Percentiles rank a stretch among this genome's conserved stretches.
Evolutionary conservation across 139 green algal genomes (phyloP).

Genomic region (Volvox reticuliferus): DNA sequence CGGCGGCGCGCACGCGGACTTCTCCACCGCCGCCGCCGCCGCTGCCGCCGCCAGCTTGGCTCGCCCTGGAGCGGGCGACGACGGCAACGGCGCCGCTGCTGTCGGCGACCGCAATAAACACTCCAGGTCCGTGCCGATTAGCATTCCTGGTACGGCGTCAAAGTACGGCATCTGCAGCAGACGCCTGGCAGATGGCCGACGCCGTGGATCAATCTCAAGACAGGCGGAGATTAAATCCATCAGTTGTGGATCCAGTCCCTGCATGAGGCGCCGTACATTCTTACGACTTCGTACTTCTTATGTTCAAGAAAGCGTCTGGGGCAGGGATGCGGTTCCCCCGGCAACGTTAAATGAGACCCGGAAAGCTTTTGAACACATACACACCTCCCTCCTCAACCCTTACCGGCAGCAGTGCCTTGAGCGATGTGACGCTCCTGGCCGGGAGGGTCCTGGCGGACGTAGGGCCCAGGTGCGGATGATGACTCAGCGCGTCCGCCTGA

Average conservation of each 20-base stretch:
- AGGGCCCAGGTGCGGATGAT: not conserved
- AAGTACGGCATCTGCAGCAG: conserved; percentile 23
- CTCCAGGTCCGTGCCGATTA: not conserved
- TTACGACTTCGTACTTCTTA: too few relatives aligned
- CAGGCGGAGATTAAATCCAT: conserved; percentile 12
- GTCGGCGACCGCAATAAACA: not conserved
- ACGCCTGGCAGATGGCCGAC: not conserved
- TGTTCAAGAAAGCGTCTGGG: too few relatives aligned
- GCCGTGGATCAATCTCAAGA: not conserved
- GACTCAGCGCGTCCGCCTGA: conserved; percentile 38
- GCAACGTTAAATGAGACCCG: not conserved
- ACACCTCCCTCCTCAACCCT: not conserved
- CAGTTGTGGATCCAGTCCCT: not conserved
- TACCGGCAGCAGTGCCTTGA: not conserved
- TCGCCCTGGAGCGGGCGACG: not conserved
- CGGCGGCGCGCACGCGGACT: not conserved
- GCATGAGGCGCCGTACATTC: not conserved
- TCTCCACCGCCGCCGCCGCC: not conserved
- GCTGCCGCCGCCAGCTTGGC: not conserved
- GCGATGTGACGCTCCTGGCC: not conserved
- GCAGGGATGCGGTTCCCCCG: not conserved
- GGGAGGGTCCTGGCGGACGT: not conserved
- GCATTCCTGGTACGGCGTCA: conserved; percentile 1
- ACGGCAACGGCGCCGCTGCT: not conserved
- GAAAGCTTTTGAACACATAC: not conserved